phyloP scores from a whole-genome alignment of 306 rosid species.

The Fragaria iinumae region DNA sequence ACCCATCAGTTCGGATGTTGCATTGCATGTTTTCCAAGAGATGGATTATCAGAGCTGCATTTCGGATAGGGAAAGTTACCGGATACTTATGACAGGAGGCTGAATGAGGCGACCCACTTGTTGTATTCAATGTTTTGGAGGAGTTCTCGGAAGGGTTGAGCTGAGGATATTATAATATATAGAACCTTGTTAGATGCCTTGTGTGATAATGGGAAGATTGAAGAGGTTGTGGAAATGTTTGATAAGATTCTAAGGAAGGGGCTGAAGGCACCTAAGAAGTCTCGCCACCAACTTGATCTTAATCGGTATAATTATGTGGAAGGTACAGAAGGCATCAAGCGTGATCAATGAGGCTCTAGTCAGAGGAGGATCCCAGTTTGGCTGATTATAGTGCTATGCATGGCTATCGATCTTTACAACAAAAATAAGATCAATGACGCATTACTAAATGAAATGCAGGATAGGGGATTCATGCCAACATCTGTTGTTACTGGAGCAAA shows the following conservation, averaged over 20 bases:
- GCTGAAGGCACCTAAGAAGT: constrained; percentile 35
- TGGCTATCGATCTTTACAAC: constrained; percentile 37
- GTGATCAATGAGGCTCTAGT: constrained; percentile 36
- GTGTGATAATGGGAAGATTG: constrained; percentile 35
- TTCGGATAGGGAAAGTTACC: constrained; percentile 41
- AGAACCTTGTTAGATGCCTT: constrained; percentile 38
- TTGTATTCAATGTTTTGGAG: constrained; percentile 53
- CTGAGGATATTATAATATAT: constrained; percentile 41
- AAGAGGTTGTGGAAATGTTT: constrained; percentile 38
- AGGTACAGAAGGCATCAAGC: constrained; percentile 20
- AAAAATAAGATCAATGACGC: constrained; percentile 24
- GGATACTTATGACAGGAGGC: constrained; percentile 39
- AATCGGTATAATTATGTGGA: too few species aligned
- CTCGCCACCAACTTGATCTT: background rate
- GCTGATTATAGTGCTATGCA: constrained; percentile 30
- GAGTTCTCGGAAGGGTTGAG: constrained; percentile 46
- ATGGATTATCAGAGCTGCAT: constrained; percentile 38
- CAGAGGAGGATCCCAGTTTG: constrained; percentile 42
- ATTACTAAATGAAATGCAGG: constrained; percentile 27
- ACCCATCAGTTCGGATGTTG: constrained; percentile 45
- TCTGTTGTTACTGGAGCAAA: constrained; percentile 36
- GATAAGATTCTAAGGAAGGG: constrained; percentile 45
- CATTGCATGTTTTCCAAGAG: constrained; percentile 40
- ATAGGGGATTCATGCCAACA: constrained; percentile 35
- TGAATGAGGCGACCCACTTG: constrained; percentile 42